Percentiles rank a stretch among this genome's conserved stretches.
Conservation (phyloP, 2,329 filamentous ascomycete species). For the Sarocladium oryzae region DNA sequence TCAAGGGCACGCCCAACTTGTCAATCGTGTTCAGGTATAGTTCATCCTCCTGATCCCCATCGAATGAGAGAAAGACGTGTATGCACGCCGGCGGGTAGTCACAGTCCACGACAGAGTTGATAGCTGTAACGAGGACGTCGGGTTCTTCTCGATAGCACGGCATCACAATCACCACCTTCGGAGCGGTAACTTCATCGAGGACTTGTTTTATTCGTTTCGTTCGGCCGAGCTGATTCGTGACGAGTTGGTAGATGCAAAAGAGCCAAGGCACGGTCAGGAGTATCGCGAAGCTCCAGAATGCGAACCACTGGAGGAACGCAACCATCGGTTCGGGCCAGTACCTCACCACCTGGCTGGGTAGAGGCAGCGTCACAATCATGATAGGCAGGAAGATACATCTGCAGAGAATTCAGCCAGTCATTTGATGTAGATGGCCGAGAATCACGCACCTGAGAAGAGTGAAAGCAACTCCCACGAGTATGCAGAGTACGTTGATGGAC, state of each 20-base stretch:
- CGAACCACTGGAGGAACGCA: conserved; percentile 79
- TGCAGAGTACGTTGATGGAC: conserved; percentile 71
- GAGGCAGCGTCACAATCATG: conserved; percentile 86
- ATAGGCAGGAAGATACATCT: conserved; percentile 84
- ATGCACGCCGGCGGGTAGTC: conserved; percentile 90
- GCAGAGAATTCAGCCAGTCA: no score
- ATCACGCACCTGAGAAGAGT: conserved; percentile 67
- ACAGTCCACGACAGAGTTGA: conserved; percentile 88
- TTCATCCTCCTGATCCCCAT: conserved; percentile 83
- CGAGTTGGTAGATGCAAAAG: conserved; percentile 85
- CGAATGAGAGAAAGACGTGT: conserved; percentile 92
- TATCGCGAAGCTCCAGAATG: conserved; percentile 85
- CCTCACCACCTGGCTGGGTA: conserved; percentile 64
- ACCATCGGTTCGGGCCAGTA: conserved; percentile 69
- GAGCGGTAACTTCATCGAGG: conserved; percentile 77
- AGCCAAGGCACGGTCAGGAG: conserved; percentile 86
- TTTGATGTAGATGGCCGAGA: no score
- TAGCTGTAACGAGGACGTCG: conserved; percentile 73
- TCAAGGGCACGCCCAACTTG: conserved; percentile 73
- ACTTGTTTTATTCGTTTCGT: conserved; percentile 76
- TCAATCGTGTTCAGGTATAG: conserved; percentile 82
- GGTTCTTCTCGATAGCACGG: conserved; percentile 92
- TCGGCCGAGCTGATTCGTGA: conserved; percentile 79
- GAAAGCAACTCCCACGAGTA: conserved; percentile 69
- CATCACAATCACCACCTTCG: conserved; percentile 95